phyloP scores from a whole-genome alignment of 1,284 basidiomycete species.

The Exobasidium rhododendri region DNA sequence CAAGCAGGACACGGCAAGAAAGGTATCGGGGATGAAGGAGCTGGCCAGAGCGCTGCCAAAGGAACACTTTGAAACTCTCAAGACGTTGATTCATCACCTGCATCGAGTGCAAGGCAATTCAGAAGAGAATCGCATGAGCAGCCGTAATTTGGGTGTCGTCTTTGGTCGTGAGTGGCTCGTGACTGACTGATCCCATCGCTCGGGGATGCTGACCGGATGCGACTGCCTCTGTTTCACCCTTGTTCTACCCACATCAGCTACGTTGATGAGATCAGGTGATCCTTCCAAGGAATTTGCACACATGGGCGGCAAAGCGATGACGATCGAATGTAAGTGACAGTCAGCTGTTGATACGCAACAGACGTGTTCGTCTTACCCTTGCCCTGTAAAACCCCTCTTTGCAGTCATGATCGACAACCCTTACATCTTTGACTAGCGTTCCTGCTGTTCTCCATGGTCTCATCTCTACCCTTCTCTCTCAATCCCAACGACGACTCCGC shows the following conservation, averaged over 20 bases:
- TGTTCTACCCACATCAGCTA: too few species aligned
- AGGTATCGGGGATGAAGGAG: slow-evolving; percentile 57
- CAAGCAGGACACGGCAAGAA: slow-evolving; percentile 15
- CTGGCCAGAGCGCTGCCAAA: slow-evolving; percentile 75
- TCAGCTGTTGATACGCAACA: slow-evolving; percentile 58
- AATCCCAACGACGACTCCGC: too few species aligned
- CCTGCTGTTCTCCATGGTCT: neutral
- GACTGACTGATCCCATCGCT: slow-evolving; percentile 57
- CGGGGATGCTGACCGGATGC: neutral
- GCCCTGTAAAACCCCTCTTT: too few species aligned
- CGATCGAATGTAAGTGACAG: slow-evolving; percentile 63
- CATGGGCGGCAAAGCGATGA: slow-evolving; percentile 90
- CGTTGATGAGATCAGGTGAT: slow-evolving; percentile 83
- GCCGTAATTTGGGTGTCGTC: slow-evolving; percentile 96
- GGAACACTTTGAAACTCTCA: slow-evolving; percentile 82
- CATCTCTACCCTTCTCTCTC: too few species aligned
- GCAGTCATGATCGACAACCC: slow-evolving; percentile 24
- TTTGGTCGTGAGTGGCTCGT: too few species aligned
- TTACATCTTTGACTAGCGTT: slow-evolving; percentile 13
- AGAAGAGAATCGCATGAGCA: slow-evolving; percentile 85
- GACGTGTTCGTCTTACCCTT: neutral
- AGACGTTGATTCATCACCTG: slow-evolving; percentile 79
- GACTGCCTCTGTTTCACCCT: slow-evolving; percentile 13
- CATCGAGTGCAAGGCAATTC: slow-evolving; percentile 56
- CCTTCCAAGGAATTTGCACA: slow-evolving; percentile 87